These are phyloP conservation scores for Penicillium dipodomyicola DNA, from an alignment of 495 filamentous ascomycete species.

Conservation along the genomic window DNA sequence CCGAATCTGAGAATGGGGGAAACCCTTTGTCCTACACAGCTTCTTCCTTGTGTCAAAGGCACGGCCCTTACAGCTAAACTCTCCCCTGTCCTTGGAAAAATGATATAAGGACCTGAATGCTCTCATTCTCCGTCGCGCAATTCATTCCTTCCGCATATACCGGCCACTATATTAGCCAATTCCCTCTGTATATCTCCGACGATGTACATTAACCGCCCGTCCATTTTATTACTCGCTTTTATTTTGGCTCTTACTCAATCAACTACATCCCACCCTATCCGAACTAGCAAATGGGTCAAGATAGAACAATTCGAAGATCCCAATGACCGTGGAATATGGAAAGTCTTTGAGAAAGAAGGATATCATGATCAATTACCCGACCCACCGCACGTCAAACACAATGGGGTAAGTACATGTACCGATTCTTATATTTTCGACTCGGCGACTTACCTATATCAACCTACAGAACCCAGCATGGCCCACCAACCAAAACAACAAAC, in stretches of 20 bases:
- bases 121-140: not conserved
- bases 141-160: conserved; percentile 1
- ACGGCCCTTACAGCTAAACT: not conserved
- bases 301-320: conserved; percentile 3
- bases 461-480: conserved; percentile 6
- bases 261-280: conserved; percentile 19
- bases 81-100: not conserved
- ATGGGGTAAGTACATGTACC: conserved; percentile 9
- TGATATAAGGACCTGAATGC: not conserved
- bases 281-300: conserved; percentile 14
- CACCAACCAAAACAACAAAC: conserved; percentile 3
- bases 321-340: conserved; percentile 9
- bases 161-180: not conserved
- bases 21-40: not conserved
- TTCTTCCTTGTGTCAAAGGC: not conserved
- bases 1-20: not conserved
- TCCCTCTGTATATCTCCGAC: not conserved
- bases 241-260: conserved; percentile 14
- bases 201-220: conserved; percentile 1
- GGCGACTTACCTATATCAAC: not conserved
- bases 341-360: conserved; percentile 11
- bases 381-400: conserved; percentile 5
- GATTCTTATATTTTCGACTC: not conserved
- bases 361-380: not conserved
- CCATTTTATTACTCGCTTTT: conserved; percentile 9